Evolutionary conservation across 495 filamentous ascomycete species (phyloP).

Genomic region (Trichodelitschia bisporula): DNA sequence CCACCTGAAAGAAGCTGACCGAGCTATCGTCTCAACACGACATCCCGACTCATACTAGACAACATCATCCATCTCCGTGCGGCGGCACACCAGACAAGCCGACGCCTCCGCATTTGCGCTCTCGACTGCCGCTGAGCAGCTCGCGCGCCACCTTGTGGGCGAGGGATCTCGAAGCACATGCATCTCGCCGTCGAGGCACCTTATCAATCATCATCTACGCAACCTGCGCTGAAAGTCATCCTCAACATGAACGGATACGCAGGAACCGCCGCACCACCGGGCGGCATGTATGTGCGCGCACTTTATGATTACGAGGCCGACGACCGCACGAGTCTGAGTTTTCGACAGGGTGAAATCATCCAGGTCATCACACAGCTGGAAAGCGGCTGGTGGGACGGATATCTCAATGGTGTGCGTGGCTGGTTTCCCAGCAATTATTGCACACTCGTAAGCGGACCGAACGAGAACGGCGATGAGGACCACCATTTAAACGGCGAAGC

Average conservation of each 20-base stretch:
- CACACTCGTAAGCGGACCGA: conserved; percentile 50
- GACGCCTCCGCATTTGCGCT: no score
- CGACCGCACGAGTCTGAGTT: conserved; percentile 88
- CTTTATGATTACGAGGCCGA: conserved; percentile 96
- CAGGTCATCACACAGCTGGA: conserved; percentile 95
- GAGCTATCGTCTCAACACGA: no score
- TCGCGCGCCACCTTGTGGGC: no score
- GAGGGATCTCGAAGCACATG: no score
- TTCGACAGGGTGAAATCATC: conserved; percentile 84
- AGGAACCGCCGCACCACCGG: conserved; percentile 39
- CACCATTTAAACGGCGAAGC: conserved; percentile 14
- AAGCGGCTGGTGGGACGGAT: conserved; percentile 97
- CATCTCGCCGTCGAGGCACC: no score
- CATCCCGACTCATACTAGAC: no score
- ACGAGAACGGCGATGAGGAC: conserved; percentile 22
- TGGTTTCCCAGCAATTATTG: conserved; percentile 99
- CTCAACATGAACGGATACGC: conserved; percentile 43
- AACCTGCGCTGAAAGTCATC: background rate
- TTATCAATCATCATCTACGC: no score
- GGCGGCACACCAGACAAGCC: no score
- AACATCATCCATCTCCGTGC: no score
- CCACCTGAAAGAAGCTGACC: no score
- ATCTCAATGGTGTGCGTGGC: conserved; percentile 75
- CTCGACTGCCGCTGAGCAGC: no score
- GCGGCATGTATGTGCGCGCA: conserved; percentile 78